Percentiles rank a stretch among this genome's conserved stretches.
These are phyloP conservation scores for Blastobotrys ciferrii DNA, from an alignment of 1,139 yeast genomes.

Conservation along the genomic window DNA sequence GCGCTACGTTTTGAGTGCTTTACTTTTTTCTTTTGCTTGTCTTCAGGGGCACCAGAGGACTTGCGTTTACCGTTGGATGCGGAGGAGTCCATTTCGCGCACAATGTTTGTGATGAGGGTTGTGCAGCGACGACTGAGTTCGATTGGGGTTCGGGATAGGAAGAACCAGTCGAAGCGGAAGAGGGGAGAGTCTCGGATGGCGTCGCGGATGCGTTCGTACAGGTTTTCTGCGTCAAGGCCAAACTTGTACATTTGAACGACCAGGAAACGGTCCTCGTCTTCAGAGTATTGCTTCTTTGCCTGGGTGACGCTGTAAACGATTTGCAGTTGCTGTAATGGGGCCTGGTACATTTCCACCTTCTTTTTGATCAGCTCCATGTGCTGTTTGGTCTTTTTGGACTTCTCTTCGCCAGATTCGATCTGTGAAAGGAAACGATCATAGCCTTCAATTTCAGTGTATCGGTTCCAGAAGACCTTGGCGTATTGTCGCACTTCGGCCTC, in stretches of 20 bases:
- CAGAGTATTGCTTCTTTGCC: slow-evolving; percentile 79
- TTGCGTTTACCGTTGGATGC: slow-evolving; percentile 2
- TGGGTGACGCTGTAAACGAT: slow-evolving; percentile 87
- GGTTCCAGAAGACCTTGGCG: slow-evolving; percentile 69
- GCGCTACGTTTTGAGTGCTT: background rate
- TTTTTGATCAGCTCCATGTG: slow-evolving; percentile 65
- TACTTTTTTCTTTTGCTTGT: slow-evolving; percentile 6
- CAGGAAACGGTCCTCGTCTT: slow-evolving; percentile 81
- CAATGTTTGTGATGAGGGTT: slow-evolving; percentile 72
- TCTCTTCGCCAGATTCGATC: slow-evolving; percentile 86
- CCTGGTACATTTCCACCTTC: slow-evolving; percentile 61
- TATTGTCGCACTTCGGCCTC: slow-evolving; percentile 68
- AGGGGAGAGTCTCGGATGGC: slow-evolving; percentile 70
- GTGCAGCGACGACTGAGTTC: slow-evolving; percentile 81
- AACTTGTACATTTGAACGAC: slow-evolving; percentile 68
- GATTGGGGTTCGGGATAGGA: slow-evolving; percentile 77
- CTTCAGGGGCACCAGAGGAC: slow-evolving; percentile 6
- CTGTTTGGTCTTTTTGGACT: slow-evolving; percentile 56
- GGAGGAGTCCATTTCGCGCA: slow-evolving; percentile 64
- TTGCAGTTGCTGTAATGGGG: slow-evolving; percentile 72
- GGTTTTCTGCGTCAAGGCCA: slow-evolving; percentile 69
- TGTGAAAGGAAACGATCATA: slow-evolving; percentile 81
- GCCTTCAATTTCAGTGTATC: slow-evolving; percentile 74
- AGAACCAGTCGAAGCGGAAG: slow-evolving; percentile 87
- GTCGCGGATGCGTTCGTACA: slow-evolving; percentile 74